Base-by-base conservation (phyloP, 805 yeast genomes). In the Vanderwaltozyma yarrowii region DNA sequence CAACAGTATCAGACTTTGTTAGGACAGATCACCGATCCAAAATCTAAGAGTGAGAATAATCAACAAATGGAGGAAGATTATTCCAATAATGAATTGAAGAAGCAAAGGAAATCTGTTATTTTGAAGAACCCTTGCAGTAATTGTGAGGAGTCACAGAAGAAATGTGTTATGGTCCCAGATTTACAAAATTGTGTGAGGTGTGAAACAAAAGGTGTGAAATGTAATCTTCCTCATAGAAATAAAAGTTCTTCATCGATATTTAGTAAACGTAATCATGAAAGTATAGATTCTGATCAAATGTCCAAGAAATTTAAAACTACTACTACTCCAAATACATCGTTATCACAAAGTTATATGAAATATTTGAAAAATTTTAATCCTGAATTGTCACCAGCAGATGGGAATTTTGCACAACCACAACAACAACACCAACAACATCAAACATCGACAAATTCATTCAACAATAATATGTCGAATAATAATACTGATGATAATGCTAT, bases 141-240 rank as follows among this genome's bases (percentile, higher is more conserved):
- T 47, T 88, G 96, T 58, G 68, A 94, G 30, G 65, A 87, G 41
- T 68, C 88, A 34, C 84, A 83, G 53, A 80, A 81, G 17, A 76
- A 82, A 46, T 88, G 96, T 65, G 79, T 83, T 19, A 66, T 78
- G 47, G 66, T 73, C 2, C 80, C 84, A 2, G 76, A 74, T 41
- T 60, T 78, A 34, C 64, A 70, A 37, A 74, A 71, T 47, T 87
- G 94, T 61, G 76, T 74, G 30, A 80, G 78, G 52, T 87, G 94
- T 63, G 92, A 80, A 51, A 65, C 78, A 25, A 82, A 77, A 53
- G 78, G 79, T 15, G 27, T 17, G 14, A 73, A 75, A 40, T 88
- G 96, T 57, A 80, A 94, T 0, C 84, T 76, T 56, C 67, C 74
- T n/a, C 80, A 11, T 2, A 34, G 21, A 13, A 34, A 27, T 14